These are phyloP conservation scores for Sphaerulina musiva DNA, from an alignment of 2,329 filamentous ascomycete species.

Conservation along the genomic window DNA sequence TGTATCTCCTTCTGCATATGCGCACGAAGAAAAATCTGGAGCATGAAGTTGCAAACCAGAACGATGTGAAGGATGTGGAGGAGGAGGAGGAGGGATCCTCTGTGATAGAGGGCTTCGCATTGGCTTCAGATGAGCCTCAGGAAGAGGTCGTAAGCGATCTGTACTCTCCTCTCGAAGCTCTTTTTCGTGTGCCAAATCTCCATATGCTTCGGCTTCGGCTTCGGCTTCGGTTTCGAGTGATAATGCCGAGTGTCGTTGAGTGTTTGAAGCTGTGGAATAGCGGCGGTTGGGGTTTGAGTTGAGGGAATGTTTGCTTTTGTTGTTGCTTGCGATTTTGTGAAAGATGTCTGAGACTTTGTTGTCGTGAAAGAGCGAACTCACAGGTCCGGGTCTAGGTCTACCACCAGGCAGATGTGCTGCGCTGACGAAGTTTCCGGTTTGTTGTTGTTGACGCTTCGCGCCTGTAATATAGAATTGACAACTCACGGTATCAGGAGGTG, in stretches of 20 bases:
- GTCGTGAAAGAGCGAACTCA: slow-evolving; percentile 74
- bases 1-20: no score
- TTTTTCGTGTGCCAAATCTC: slow-evolving; percentile 69
- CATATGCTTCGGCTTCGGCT: slow-evolving; percentile 71
- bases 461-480: slow-evolving; percentile 94
- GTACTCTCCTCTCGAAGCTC: slow-evolving; percentile 76
- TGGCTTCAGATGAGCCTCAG: slow-evolving; percentile 47
- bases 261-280: slow-evolving; percentile 33
- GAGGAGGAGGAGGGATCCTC: slow-evolving; percentile 15
- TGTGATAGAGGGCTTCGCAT: slow-evolving; percentile 19
- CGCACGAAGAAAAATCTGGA: not conserved
- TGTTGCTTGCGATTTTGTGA: slow-evolving; percentile 63
- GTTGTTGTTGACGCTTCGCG: slow-evolving; percentile 50
- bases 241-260: slow-evolving; percentile 62
- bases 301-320: slow-evolving; percentile 50
- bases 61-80: not conserved
- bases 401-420: slow-evolving; percentile 46
- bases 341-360: slow-evolving; percentile 85
- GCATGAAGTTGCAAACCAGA: not conserved
- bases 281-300: slow-evolving; percentile 34
- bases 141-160: slow-evolving; percentile 76
- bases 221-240: slow-evolving; percentile 59
- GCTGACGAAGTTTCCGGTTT: slow-evolving; percentile 47
- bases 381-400: slow-evolving; percentile 38
- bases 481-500: slow-evolving; percentile 78